Percentiles rank a stretch among this genome's conserved stretches.
Conservation (phyloP, 805 yeast genomes). For the Candida verbasci region DNA sequence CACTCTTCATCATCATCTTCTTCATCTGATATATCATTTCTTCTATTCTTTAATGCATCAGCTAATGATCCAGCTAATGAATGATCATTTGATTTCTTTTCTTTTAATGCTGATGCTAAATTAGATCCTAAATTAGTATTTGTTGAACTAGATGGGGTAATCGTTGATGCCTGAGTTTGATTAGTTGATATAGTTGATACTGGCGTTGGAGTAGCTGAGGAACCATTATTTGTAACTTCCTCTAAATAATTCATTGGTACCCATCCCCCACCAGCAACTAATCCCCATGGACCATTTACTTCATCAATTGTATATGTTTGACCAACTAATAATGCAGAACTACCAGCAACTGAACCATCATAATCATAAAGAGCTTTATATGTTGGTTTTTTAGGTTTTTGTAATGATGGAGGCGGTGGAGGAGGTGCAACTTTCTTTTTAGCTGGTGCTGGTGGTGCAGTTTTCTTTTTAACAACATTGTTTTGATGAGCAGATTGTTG, state of each 20-base stretch:
- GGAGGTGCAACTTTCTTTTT: slow-evolving; percentile 45
- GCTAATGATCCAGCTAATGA: slow-evolving; percentile 82
- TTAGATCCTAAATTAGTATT: slow-evolving; percentile 42
- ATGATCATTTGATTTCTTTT: slow-evolving; percentile 57
- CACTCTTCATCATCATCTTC: slow-evolving; percentile 64
- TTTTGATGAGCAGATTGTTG: too few relatives aligned
- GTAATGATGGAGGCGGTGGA: slow-evolving; percentile 56
- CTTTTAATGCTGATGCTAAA: slow-evolving; percentile 63
- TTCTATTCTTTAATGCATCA: slow-evolving; percentile 75
- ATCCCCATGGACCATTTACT: slow-evolving; percentile 90
- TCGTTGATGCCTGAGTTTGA: slow-evolving; percentile 9
- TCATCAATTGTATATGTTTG: slow-evolving; percentile 70
- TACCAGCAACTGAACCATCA: slow-evolving; percentile 78
- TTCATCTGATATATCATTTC: slow-evolving; percentile 59
- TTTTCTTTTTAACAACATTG: slow-evolving; percentile 21
- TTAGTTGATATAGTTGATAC: slow-evolving; percentile 9
- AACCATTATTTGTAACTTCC: slow-evolving; percentile 28
- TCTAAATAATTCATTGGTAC: slow-evolving; percentile 91
- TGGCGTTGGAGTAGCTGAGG: slow-evolving; percentile 25
- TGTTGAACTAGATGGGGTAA: slow-evolving; percentile 2
- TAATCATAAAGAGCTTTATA: slow-evolving; percentile 85
- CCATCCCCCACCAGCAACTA: slow-evolving; percentile 94
- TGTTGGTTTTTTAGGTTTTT: slow-evolving; percentile 66
- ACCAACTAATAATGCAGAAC: slow-evolving; percentile 73
- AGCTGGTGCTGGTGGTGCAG: slow-evolving; percentile 52